Conservation (phyloP, 2,329 filamentous ascomycete species). For the Sporothrix variecibatus region DNA sequence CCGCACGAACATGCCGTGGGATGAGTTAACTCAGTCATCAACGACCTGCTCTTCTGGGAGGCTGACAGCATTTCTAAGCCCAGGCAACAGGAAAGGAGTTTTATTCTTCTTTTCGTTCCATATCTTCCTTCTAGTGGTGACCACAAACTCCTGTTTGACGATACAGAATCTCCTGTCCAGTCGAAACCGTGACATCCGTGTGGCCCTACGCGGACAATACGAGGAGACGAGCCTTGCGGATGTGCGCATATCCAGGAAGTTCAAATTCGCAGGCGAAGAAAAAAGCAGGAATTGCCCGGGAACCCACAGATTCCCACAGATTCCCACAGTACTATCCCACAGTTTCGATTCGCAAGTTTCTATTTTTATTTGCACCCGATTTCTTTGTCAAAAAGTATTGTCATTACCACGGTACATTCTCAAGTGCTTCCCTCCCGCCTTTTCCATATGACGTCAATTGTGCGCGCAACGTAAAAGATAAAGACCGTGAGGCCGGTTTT, state of each 20-base stretch:
- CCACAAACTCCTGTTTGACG: neutral
- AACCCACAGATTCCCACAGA: constrained; percentile 2
- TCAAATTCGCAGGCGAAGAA: neutral
- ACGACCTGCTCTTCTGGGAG: neutral
- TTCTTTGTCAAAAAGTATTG: neutral
- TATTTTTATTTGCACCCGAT: constrained; percentile 3
- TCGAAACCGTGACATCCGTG: constrained; percentile 1
- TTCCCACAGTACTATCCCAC: neutral
- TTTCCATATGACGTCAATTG: neutral
- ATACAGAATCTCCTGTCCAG: neutral
- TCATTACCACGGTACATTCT: too few species aligned
- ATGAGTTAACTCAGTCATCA: neutral
- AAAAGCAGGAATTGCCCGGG: neutral
- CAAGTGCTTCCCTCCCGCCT: neutral
- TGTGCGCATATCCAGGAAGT: neutral
- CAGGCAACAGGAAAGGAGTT: neutral
- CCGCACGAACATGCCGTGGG: neutral
- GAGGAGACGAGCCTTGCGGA: constrained; percentile 4
- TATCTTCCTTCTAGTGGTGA: neutral
- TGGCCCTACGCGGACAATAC: neutral
- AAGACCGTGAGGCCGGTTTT: neutral
- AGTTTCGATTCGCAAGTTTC: neutral
- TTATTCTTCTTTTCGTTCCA: too few species aligned
- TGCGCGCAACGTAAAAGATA: neutral
- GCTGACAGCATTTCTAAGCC: neutral